Evolutionary conservation across 306 rosid genomes (phyloP), one percentile per base, ranked within the genome.

Genomic region (Neltuma alba): DNA sequence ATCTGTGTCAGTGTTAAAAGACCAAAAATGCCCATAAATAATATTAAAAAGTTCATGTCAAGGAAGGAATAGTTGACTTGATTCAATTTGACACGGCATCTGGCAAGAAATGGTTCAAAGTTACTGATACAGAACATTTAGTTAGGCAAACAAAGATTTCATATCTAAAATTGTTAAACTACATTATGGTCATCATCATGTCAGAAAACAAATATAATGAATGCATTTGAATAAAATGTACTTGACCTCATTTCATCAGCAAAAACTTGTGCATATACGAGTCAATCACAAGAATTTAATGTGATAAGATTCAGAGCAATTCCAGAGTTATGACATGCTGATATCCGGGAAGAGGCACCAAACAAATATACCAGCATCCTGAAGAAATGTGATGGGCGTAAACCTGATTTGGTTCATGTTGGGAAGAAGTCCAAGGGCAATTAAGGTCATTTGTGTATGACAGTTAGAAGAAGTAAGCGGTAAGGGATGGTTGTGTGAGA

Each of bases 191-290:
- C 27, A 37, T 67, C 13, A 67, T 23, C 23, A 36, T 16, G 30
- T n/a, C 5, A 41, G 36, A 12, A 64, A 64, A 10, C 15, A 34
- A 34, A 8, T 23, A 14, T 62, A 20, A 34, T 20, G 15, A 34
- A 64, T 64, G 25, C 70, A 36, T 21, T 23, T 31, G 76, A 30
- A 70, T 30, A 41, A 42, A 58, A 70, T 16, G 20, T 60, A 67
- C 20, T 21, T 60, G 41, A 60, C 45, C 45, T 33, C 48, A 60
- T 70, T 70, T 79, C 41, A 71, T 31, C 77, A 58, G 8, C 25
- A 61, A 23, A 70, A 71, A 31, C 30, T n/a, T 40, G 1, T 21
- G 25, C 55, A 61, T 42, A 45, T 25, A 42, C 33, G 25, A 37
- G 42, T 54, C 14, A 70, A 33, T 63, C 27, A 21, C 47, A 72